Percentiles rank a stretch among this genome's conserved stretches.
Evolutionary conservation across 192 early-diverging fungal genomes (phyloP).

Genomic region (Umbelopsis vinacea): DNA sequence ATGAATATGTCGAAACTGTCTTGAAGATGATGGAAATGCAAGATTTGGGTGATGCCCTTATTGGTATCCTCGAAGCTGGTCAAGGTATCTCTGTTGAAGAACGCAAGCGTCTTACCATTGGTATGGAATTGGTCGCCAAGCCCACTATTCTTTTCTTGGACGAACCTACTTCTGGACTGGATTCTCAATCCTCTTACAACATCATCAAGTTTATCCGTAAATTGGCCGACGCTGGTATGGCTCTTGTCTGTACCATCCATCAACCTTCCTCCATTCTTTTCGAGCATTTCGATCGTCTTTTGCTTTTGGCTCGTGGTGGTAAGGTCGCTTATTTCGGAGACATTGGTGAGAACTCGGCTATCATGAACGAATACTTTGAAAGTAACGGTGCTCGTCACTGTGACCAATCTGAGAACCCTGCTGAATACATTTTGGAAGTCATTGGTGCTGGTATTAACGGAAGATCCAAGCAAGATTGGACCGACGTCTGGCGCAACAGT

Average conservation of each 20-base stretch:
- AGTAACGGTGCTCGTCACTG: slow-evolving; percentile 70
- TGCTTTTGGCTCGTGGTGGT: slow-evolving; percentile 82
- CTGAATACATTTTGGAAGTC: slow-evolving; percentile 86
- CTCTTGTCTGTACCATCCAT: slow-evolving; percentile 84
- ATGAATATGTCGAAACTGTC: slow-evolving; percentile 55
- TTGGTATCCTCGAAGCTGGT: slow-evolving; percentile 51
- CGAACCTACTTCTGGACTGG: slow-evolving; percentile 75
- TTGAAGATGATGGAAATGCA: slow-evolving; percentile 61
- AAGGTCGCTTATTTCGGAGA: slow-evolving; percentile 83
- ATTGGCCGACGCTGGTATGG: slow-evolving; percentile 67
- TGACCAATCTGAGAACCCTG: slow-evolving; percentile 71
- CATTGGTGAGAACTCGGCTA: slow-evolving; percentile 66
- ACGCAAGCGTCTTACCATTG: slow-evolving; percentile 83
- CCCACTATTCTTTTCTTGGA: slow-evolving; percentile 81
- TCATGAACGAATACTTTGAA: slow-evolving; percentile 77
- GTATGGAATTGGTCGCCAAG: slow-evolving; percentile 80
- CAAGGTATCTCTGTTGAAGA: slow-evolving; percentile 84
- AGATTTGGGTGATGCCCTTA: slow-evolving; percentile 60
- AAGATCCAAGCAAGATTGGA: slow-evolving; percentile 64
- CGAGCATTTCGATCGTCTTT: slow-evolving; percentile 82
- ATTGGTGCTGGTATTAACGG: slow-evolving; percentile 72
- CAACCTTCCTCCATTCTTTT: slow-evolving; percentile 87
- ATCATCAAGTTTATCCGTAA: slow-evolving; percentile 73
- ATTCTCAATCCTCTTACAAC: slow-evolving; percentile 80
- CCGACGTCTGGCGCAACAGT: slow-evolving; percentile 71